Evolutionary conservation across 257 asterid species (phyloP), one percentile per base, ranked within the genome.

Genomic region (Nyctanthes arbortristis): DNA sequence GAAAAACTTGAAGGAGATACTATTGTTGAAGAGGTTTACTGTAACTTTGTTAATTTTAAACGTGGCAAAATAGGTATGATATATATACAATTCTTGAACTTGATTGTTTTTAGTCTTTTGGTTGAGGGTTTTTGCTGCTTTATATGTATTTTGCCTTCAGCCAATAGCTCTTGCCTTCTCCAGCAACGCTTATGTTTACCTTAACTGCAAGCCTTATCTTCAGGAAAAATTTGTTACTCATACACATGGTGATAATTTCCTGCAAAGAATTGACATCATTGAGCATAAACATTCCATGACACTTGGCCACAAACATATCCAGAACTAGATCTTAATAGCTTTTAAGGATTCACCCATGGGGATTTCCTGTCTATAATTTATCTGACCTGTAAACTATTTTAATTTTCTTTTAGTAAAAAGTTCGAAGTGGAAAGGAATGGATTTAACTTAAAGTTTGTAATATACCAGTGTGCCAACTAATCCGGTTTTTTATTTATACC

Each of bases 1-100:
- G 96, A 85, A 61, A 82, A 84, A 68, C 99, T 93, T 69, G 99
- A 93, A 84, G 89, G 87, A 14, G 90, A 86, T 65, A 97, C 91
- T 79, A 96, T 85, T 61, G 99, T 97, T 34, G 92, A 87, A 81
- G 96, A 87, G 82, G 99, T 92, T 77, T 97, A 93, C 78, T 89
- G 96, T 75, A 85, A 91, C 32, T 91, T 93, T 76, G 94, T 89
- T 45, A 89, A 91, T 68, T 85, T 84, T 82, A 81, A 82, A 78
- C 89, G 85, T 49, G 98, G 96, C 75, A 85, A 87, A 82, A 89
- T 89, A 73, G 99, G 97, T 91, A 79, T 60, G 77, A 37, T 77
- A 40, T 66, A 11, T 56, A 37, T 64, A 55, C 54, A 35, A 54
- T n/a, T n/a, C 62, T 34, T 69, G n/a, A 61, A 62, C 35, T 65